Evolutionary conservation across 352 stramenopile genomes (phyloP), one percentile per base, ranked within the genome.

Genomic region (Globisporangium nunn): DNA sequence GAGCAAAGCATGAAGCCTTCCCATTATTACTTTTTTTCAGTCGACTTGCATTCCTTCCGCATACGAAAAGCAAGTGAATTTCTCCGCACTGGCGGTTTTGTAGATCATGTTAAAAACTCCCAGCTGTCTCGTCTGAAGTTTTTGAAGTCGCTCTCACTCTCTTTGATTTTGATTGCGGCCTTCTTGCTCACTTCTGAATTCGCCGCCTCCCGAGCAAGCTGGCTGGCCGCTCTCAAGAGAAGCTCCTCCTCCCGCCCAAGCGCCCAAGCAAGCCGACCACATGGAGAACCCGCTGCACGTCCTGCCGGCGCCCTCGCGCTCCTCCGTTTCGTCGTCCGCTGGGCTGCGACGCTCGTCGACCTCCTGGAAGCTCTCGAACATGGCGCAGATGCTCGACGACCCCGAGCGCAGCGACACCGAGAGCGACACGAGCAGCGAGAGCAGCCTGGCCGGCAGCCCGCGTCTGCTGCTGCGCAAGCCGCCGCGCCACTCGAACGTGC

Each of bases 401-500:
- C 68, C 85, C 58, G 68, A 62, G 35, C 54, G 74, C 52, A 28
- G 15, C 4, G 31, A 18, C 37, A 35, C 33, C 28, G 52, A 7
- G 54, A 59, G 35, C 67, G 41, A 55, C 28, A 15, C 33, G 3
- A 28, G 28, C 35, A 23, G 23, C 46, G 48, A 17, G 8, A 40
- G 35, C 33, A 37, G 33, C 33, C 33, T 7, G 8, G 5, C 6
- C 35, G 35, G 35, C 8, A 40, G 45, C 66, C 77, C 72, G 12
- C 54, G 59, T 8, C 56, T 44, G 17, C 44, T 71, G 48, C 60
- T 79, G 61, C 62, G 71, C 29, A 88, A 88, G 56, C 81, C 81
- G 8, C 81, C 81, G 48, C 74, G 78, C 31, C 81, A 91, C 59
- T 61, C 71, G 23, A 86, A 66, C 46, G 73, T 88, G 39, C 81